A percentile compares a stretch with the other conserved stretches of the same genome.
phyloP scores from a whole-genome alignment of 148 eudicot species.

The Agrostemma githago region DNA sequence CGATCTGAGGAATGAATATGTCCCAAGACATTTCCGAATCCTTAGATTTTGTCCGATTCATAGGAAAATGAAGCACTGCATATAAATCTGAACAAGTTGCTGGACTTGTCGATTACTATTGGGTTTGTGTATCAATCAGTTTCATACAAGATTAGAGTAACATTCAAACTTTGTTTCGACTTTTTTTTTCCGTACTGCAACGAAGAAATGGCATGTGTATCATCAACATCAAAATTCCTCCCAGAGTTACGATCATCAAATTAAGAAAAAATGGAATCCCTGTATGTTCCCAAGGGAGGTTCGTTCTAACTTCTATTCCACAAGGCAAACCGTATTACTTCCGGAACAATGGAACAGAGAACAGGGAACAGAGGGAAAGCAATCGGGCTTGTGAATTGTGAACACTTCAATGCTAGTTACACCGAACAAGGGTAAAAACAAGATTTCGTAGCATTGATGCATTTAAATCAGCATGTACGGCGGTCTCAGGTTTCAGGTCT shows the following conservation, averaged over 20 bases:
- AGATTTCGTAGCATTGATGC: conserved; percentile 4
- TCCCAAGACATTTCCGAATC: too few relatives aligned
- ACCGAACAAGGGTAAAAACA: conserved; percentile 11
- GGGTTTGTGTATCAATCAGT: not conserved
- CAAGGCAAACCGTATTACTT: conserved; percentile 14
- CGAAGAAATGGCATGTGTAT: not conserved
- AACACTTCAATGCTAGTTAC: conserved; percentile 18
- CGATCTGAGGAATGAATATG: too few relatives aligned
- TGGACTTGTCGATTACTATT: too few relatives aligned
- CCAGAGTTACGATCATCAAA: conserved; percentile 6
- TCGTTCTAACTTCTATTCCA: not conserved
- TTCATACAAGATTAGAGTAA: not conserved
- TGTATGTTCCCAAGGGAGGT: not conserved
- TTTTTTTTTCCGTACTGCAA: not conserved
- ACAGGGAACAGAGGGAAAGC: not conserved
- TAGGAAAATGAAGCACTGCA: too few relatives aligned
- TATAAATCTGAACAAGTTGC: too few relatives aligned
- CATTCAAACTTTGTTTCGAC: not conserved
- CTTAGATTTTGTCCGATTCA: too few relatives aligned
- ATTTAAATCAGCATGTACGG: not conserved
- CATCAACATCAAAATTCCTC: not conserved
- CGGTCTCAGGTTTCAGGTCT: not conserved
- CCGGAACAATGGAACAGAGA: conserved; percentile 14
- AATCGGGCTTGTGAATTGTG: conserved; percentile 4
- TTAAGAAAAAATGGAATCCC: not conserved